Evolutionary conservation across 208 protist species (phyloP), one percentile per base, ranked within the genome.

Genomic region (Leptomonas seymouri): DNA sequence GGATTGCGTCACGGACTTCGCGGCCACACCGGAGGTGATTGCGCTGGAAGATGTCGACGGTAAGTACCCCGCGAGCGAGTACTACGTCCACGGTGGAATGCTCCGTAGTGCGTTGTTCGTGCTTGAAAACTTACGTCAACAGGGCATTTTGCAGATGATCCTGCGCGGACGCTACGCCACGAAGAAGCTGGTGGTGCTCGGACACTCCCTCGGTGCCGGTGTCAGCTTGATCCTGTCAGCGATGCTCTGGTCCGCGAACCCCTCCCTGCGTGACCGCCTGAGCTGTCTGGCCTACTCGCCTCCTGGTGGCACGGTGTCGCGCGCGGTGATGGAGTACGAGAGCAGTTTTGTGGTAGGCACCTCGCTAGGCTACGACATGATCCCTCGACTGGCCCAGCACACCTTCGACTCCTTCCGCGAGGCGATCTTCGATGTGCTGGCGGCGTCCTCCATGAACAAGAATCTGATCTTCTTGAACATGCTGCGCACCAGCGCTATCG

Each of bases 141-240:
- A 82, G 30, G 93, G 93, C 31, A 68, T 95, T 28, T 49, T 95
- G n/a, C 48, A 81, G 27, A 9, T 48, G 59, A 61, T 97, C 46
- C 7, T 84, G 27, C 18, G 48, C 15, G 86, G 86, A 20, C 60
- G 78, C 16, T 84, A 84, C 36, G 68, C 55, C 7, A 50, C 58
- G 11, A 73, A 80, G 20, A 80, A 70, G 44, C 39, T 97, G 7
- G 78, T 95, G 25, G 60, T 97, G 2, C 53, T 97, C 2, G 93
- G 93, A 23, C 93, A 97, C 76, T 97, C 93, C 2, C 84, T 97
- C 34, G 93, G 93, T 28, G 93, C 86, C 16, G 93, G 90, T 9
- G 86, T 93, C 20, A 84, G 86, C 3, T 64, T 90, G 9, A 79
- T 97, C 25, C 68, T 97, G 30, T 81, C 85, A 12, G 86, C 82